Conservation (phyloP, 176 grass and related monocot genomes). For the Puya raimondii region DNA sequence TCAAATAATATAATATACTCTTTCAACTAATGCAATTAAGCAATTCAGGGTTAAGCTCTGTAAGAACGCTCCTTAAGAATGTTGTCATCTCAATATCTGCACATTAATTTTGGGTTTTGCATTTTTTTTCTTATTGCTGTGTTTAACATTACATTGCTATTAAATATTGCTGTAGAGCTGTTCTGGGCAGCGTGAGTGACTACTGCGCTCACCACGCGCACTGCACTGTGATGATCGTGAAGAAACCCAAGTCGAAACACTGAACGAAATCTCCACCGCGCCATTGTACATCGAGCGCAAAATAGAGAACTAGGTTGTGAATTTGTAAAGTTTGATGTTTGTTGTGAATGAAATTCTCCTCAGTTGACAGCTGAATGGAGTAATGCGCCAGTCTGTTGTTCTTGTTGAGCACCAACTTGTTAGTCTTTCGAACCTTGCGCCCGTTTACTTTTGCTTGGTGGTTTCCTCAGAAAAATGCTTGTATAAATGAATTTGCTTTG, state of each 20-base stretch:
- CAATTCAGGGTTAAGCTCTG: too few species aligned
- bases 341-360: background rate
- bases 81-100: too few species aligned
- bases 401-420: too few species aligned
- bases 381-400: too few species aligned
- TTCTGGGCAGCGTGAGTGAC: constrained; percentile 69
- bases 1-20: too few species aligned
- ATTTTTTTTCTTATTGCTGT: constrained; percentile 9
- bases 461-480: too few species aligned
- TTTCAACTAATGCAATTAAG: too few species aligned
- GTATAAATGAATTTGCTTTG: too few species aligned
- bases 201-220: constrained; percentile 55
- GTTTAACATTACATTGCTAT: background rate
- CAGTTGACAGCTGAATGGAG: too few species aligned
- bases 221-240: constrained; percentile 61
- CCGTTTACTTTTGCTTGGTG: too few species aligned
- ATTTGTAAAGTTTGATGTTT: background rate
- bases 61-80: too few species aligned
- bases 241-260: constrained; percentile 32
- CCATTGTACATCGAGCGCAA: background rate
- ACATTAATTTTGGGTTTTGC: background rate
- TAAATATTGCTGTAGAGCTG: constrained; percentile 25
- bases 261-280: background rate
- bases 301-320: background rate
- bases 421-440: too few species aligned